Percentiles rank a stretch among this genome's conserved stretches.
Conservation (phyloP, 352 stramenopile genomes). For the Poterioochromonas sp. region DNA sequence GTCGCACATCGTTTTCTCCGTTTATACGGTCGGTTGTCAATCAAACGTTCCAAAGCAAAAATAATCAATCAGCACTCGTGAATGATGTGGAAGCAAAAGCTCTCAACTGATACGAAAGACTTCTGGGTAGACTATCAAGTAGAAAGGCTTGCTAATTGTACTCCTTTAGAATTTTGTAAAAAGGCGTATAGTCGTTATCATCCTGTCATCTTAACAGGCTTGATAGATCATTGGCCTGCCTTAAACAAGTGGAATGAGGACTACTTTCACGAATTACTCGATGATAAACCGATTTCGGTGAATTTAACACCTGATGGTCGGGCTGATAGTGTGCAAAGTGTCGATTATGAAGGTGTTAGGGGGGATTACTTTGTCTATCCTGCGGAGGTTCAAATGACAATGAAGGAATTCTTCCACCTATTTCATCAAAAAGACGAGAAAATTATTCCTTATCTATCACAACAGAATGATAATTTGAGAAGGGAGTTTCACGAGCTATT, state of each 20-base stretch:
- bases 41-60: too few species aligned
- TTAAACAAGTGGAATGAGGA: slow-evolving; percentile 1
- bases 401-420: slow-evolving; percentile 49
- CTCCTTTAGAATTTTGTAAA: slow-evolving; percentile 6
- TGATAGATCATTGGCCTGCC: slow-evolving; percentile 32
- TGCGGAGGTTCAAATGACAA: slow-evolving; percentile 48
- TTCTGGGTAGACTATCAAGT: slow-evolving; percentile 8
- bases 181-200: slow-evolving; percentile 11
- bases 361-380: slow-evolving; percentile 51
- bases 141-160: neutral
- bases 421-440: slow-evolving; percentile 33
- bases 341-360: slow-evolving; percentile 25
- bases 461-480: slow-evolving; percentile 62
- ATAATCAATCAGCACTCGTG: too few species aligned
- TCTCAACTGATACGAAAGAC: neutral
- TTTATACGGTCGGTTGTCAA: too few species aligned
- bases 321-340: slow-evolving; percentile 50
- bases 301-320: slow-evolving; percentile 59
- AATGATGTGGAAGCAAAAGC: too few species aligned
- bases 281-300: slow-evolving; percentile 42
- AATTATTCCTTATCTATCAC: slow-evolving; percentile 39
- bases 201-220: slow-evolving; percentile 15
- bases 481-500: slow-evolving; percentile 49
- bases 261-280: neutral
- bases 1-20: too few species aligned